These are phyloP conservation scores for maize (Zea mays) DNA, from an alignment of 176 grass and related monocot species.

Conservation along the genomic window DNA sequence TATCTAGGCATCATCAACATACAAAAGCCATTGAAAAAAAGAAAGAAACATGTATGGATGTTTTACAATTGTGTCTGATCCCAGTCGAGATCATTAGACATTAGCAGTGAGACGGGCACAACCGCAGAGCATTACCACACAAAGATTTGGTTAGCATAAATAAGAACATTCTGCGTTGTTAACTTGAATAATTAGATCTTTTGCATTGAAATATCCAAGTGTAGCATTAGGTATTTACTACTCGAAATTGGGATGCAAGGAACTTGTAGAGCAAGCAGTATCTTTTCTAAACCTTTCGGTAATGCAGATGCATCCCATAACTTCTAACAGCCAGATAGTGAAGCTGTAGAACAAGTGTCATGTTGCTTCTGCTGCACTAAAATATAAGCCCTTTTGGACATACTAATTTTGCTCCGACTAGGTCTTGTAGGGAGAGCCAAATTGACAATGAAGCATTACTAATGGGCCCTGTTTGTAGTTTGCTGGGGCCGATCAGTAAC, in stretches of 20 bases:
- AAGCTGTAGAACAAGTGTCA: background rate
- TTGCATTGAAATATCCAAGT: background rate
- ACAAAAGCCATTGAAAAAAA: background rate
- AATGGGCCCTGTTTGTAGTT: background rate
- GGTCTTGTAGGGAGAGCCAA: background rate
- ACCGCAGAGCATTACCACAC: background rate
- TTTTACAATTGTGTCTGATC: background rate
- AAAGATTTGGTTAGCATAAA: background rate
- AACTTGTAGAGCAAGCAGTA: background rate
- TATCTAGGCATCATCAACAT: background rate
- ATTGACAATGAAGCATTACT: constrained; percentile 4
- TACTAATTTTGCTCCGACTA: background rate
- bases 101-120: background rate
- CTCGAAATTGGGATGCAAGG: background rate
- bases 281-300: background rate
- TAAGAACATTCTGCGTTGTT: background rate
- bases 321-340: constrained; percentile 7
- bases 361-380: constrained; percentile 13
- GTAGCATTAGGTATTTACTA: background rate
- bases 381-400: background rate
- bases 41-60: background rate
- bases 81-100: background rate
- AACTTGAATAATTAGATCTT: background rate
- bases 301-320: background rate
- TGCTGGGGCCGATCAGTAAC: background rate